Conservation (phyloP, 1,284 basidiomycete genomes). For the Mycosarcoma mackinlayi region DNA sequence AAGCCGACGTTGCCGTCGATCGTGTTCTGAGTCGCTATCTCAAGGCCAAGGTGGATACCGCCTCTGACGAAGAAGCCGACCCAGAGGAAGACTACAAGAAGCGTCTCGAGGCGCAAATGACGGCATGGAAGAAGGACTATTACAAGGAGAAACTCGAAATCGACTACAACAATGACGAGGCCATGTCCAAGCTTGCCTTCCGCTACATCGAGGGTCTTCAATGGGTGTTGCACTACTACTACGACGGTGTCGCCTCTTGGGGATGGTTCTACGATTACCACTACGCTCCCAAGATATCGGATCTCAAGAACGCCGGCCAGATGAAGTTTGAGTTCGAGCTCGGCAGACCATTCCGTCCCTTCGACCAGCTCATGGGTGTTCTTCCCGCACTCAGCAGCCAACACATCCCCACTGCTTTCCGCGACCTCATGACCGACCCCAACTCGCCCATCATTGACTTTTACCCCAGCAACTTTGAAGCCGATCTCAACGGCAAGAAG, state of each 20-base stretch:
- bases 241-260: slow-evolving; percentile 95
- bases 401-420: slow-evolving; percentile 85
- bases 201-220: slow-evolving; percentile 94
- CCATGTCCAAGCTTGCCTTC: slow-evolving; percentile 63
- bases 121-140: slow-evolving; percentile 89
- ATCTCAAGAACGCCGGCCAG: slow-evolving; percentile 79
- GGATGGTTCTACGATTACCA: slow-evolving; percentile 99
- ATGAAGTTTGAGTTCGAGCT: slow-evolving; percentile 87
- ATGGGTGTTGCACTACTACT: slow-evolving; percentile 99
- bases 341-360: slow-evolving; percentile 90
- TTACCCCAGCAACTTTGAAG: slow-evolving; percentile 89
- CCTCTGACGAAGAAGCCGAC: slow-evolving; percentile 35
- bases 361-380: slow-evolving; percentile 98
- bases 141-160: slow-evolving; percentile 73
- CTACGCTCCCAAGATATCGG: slow-evolving; percentile 80
- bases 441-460: slow-evolving; percentile 93
- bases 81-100: slow-evolving; percentile 73
- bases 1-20: slow-evolving; percentile 75
- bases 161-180: slow-evolving; percentile 72
- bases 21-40: slow-evolving; percentile 88
- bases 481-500: slow-evolving; percentile 97
- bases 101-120: slow-evolving; percentile 83
- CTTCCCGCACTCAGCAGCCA: slow-evolving; percentile 88
- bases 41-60: slow-evolving; percentile 75
- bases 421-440: slow-evolving; percentile 89